Conservation (phyloP, 768 basidiomycete species). For the Clathrus columnatus region DNA sequence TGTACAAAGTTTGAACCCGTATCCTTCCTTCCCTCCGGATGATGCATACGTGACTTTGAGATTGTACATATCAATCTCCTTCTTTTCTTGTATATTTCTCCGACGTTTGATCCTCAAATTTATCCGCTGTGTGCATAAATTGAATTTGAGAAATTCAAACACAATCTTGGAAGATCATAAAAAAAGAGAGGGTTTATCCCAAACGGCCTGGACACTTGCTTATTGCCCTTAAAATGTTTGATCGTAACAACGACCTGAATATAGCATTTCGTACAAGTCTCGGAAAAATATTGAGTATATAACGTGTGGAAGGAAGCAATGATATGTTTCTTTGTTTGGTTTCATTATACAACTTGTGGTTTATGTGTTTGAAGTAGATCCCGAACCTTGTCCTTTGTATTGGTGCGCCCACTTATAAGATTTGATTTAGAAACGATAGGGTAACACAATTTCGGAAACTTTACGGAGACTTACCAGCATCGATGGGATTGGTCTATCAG, state of each 20-base stretch:
- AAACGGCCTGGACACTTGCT: too few relatives aligned
- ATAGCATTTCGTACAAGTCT: neutral
- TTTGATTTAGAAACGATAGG: neutral
- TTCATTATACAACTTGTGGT: neutral
- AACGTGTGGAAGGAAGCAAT: neutral
- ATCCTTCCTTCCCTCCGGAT: too few relatives aligned
- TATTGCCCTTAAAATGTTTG: neutral
- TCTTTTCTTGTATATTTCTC: slow-evolving; percentile 1
- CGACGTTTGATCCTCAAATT: slow-evolving; percentile 5
- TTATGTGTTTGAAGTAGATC: neutral
- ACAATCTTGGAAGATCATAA: neutral
- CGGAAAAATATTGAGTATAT: neutral
- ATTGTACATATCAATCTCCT: neutral
- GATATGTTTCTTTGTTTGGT: neutral
- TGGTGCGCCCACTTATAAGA: slow-evolving; percentile 41
- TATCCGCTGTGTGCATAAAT: neutral
- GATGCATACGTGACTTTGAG: too few relatives aligned
- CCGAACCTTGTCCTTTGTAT: slow-evolving; percentile 25
- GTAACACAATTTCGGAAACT: neutral
- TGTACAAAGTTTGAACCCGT: too few relatives aligned
- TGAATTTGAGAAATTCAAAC: neutral
- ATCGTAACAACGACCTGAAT: neutral
- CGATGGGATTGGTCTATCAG: slow-evolving; percentile 67
- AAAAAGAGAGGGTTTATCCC: neutral
- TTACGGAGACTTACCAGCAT: slow-evolving; percentile 46